Percentiles rank a stretch among this genome's conserved stretches.
phyloP scores from a whole-genome alignment of 2,329 filamentous ascomycete genomes.

The Raffaelea arxii region DNA sequence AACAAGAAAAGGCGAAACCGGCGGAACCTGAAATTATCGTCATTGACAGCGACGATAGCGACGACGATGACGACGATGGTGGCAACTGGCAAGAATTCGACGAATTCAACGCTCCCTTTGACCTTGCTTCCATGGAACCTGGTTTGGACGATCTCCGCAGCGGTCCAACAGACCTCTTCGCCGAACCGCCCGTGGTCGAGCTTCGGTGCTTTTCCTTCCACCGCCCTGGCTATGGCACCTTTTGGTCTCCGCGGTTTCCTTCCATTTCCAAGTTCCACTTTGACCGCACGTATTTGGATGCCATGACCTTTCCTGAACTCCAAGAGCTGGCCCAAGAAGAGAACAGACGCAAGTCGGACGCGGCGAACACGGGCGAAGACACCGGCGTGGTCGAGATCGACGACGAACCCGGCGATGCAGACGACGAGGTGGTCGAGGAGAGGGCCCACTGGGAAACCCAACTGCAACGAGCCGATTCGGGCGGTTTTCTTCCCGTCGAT shows the following conservation, averaged over 20 bases:
- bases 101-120: conserved; percentile 19
- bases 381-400: conserved; percentile 43
- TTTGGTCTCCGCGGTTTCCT: conserved; percentile 70
- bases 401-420: neutral
- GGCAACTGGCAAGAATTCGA: neutral
- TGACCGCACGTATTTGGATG: conserved; percentile 61
- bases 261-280: conserved; percentile 66
- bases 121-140: conserved; percentile 33
- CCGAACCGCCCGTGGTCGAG: conserved; percentile 66
- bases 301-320: conserved; percentile 59
- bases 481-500: conserved; percentile 30
- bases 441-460: conserved; percentile 43
- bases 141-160: conserved; percentile 30
- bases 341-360: conserved; percentile 22
- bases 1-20: no score
- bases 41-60: neutral
- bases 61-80: neutral
- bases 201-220: conserved; percentile 73
- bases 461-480: conserved; percentile 45
- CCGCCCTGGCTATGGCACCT: conserved; percentile 56
- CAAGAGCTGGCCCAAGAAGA: conserved; percentile 48
- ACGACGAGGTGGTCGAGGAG: neutral
- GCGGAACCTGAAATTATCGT: neutral
- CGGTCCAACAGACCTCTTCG: conserved; percentile 47
- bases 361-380: conserved; percentile 27